Evolutionary conservation across 164 flowering plant genomes (phyloP).

Genomic region (Magnolia officinalis): DNA sequence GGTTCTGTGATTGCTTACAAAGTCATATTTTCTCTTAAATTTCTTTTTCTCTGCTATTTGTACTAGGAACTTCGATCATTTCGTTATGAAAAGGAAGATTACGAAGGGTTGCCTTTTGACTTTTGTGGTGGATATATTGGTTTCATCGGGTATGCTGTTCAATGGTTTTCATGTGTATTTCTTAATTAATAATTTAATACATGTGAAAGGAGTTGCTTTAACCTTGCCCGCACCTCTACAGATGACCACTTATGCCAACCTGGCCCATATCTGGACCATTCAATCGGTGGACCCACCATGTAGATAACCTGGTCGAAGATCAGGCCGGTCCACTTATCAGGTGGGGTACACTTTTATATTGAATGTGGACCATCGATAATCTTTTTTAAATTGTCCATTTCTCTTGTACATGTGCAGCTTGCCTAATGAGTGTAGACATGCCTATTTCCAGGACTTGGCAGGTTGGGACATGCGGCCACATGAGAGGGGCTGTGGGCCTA

Average conservation of each 20-base stretch:
- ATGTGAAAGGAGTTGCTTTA: too few species aligned
- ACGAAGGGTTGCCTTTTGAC: constrained; percentile 84
- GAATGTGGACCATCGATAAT: too few species aligned
- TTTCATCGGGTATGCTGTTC: constrained; percentile 68
- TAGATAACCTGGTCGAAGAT: too few species aligned
- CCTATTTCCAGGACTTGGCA: not conserved
- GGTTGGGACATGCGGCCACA: not conserved
- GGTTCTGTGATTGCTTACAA: not conserved
- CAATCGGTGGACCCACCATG: not conserved
- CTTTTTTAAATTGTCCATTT: not conserved
- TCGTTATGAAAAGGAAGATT: constrained; percentile 56
- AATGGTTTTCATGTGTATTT: not conserved
- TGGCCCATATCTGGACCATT: not conserved
- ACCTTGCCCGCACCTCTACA: too few species aligned
- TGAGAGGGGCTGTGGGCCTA: not conserved
- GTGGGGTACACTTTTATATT: too few species aligned
- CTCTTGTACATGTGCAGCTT: not conserved
- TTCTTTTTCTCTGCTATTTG: constrained; percentile 12
- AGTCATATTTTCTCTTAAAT: not conserved
- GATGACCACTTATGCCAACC: not conserved
- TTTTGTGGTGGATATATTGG: constrained; percentile 94
- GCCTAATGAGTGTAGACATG: not conserved
- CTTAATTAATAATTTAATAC: not conserved
- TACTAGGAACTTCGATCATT: constrained; percentile 77
- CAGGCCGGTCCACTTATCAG: too few species aligned